Percentiles rank a stretch among this genome's conserved stretches.
Conservation (phyloP, 371 early-diverging fungal genomes). For the Mucor indicus region DNA sequence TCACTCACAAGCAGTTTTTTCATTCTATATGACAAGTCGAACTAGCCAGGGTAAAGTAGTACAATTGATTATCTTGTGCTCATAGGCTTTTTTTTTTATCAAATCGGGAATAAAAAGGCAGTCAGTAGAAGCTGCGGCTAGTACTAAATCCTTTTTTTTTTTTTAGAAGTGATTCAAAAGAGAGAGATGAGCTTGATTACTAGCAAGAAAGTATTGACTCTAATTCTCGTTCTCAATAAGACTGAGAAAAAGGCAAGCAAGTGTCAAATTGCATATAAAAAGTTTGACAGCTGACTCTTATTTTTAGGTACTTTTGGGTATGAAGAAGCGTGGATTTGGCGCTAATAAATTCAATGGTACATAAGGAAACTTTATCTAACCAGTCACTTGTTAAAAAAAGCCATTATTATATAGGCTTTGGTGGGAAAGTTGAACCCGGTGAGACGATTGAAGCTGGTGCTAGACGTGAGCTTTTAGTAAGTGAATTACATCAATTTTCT, state of each 20-base stretch:
- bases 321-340: slow-evolving; percentile 77
- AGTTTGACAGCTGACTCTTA: too few species aligned
- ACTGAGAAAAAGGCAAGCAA: slow-evolving; percentile 20
- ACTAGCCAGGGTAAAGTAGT: too few species aligned
- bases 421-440: slow-evolving; percentile 68
- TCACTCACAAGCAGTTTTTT: too few species aligned
- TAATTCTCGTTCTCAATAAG: slow-evolving; percentile 28
- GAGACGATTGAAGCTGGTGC: slow-evolving; percentile 66
- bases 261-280: background rate
- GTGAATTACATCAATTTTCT: too few species aligned
- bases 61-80: too few species aligned
- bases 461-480: slow-evolving; percentile 58
- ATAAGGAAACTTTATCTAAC: background rate
- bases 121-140: too few species aligned
- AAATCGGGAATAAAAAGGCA: too few species aligned
- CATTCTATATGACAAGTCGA: too few species aligned
- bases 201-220: slow-evolving; percentile 29
- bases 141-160: too few species aligned
- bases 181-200: slow-evolving; percentile 2
- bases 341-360: slow-evolving; percentile 63
- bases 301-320: slow-evolving; percentile 63
- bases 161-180: too few species aligned
- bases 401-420: slow-evolving; percentile 47
- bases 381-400: background rate
- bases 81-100: too few species aligned